Evolutionary conservation across 1,284 basidiomycete genomes (phyloP).

Genomic region (Xerocomus nothofagi): DNA sequence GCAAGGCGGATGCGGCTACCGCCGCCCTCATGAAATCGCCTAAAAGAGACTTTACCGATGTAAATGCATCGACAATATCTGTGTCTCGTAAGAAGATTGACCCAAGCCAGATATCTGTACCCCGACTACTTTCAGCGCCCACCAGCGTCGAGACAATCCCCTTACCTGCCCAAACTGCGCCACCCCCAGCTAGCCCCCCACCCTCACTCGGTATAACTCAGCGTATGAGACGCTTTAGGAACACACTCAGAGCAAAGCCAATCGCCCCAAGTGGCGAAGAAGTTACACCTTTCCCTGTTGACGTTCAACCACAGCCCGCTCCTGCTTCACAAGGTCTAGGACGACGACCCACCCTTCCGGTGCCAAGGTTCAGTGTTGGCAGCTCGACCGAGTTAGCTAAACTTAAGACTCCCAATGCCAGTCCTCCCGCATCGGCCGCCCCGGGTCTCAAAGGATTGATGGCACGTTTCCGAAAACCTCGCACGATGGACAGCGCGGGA

Average conservation of each 20-base stretch:
- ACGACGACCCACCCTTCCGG: constrained; percentile 38
- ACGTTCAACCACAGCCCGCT: constrained; percentile 39
- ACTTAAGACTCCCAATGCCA: constrained; percentile 51
- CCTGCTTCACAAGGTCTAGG: constrained; percentile 39
- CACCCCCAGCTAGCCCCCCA: constrained; percentile 30
- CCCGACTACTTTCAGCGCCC: constrained; percentile 69
- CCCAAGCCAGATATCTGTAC: constrained; percentile 71
- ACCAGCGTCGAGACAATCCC: constrained; percentile 76
- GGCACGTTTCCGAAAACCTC: constrained; percentile 71
- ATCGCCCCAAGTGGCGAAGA: constrained; percentile 52
- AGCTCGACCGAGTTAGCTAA: constrained; percentile 53
- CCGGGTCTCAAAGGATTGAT: constrained; percentile 78
- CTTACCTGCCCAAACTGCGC: constrained; percentile 44
- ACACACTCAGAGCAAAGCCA: constrained; percentile 67
- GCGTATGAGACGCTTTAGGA: constrained; percentile 69
- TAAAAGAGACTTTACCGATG: constrained; percentile 47
- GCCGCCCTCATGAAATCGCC: constrained; percentile 61
- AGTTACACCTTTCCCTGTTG: constrained; percentile 44
- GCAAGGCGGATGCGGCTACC: constrained; percentile 69
- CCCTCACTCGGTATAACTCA: constrained; percentile 52
- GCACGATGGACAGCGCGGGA: constrained; percentile 37
- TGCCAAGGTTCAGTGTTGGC: constrained; percentile 37
- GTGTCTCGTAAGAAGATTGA: constrained; percentile 61
- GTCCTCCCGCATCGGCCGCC: constrained; percentile 66
- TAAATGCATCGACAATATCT: constrained; percentile 37